These are phyloP conservation scores for Sugiyamaella valdiviana DNA, from an alignment of 805 yeast genomes.

Conservation along the genomic window DNA sequence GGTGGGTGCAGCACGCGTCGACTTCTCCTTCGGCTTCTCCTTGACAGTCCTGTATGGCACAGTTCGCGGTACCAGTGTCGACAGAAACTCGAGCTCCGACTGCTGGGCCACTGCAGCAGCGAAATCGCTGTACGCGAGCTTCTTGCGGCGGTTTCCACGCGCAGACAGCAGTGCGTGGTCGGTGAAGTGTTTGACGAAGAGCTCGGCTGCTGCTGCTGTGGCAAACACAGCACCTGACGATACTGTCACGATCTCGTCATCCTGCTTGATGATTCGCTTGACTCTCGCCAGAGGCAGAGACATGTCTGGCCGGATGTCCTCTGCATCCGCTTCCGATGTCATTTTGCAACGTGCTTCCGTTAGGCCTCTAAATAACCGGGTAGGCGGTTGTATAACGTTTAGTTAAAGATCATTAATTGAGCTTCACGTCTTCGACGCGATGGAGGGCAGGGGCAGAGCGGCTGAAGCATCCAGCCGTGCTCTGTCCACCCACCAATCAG, in stretches of 20 bases:
- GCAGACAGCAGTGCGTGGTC: slow-evolving; percentile 66
- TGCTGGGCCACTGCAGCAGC: slow-evolving; percentile 54
- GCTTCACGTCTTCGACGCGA: no score
- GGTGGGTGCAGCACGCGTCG: neutral
- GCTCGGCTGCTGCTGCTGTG: slow-evolving; percentile 70
- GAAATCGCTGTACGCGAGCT: slow-evolving; percentile 64
- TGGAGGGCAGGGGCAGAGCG: no score
- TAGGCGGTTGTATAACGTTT: no score
- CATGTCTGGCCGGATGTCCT: neutral
- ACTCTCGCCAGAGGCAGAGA: slow-evolving; percentile 59
- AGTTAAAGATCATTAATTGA: no score
- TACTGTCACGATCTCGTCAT: slow-evolving; percentile 63
- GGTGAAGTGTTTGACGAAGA: slow-evolving; percentile 61
- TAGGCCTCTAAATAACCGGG: no score
- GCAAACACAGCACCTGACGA: slow-evolving; percentile 69
- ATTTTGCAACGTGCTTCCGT: neutral
- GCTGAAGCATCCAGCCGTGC: no score
- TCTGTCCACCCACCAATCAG: neutral
- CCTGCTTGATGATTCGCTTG: slow-evolving; percentile 66
- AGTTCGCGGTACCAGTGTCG: slow-evolving; percentile 52
- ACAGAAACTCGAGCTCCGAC: slow-evolving; percentile 56
- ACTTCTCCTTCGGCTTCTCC: slow-evolving; percentile 1
- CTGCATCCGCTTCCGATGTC: neutral
- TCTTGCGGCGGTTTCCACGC: slow-evolving; percentile 58
- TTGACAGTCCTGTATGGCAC: slow-evolving; percentile 21